Conservation (phyloP, 2,329 filamentous ascomycete species). For the Botrytis cinerea region DNA sequence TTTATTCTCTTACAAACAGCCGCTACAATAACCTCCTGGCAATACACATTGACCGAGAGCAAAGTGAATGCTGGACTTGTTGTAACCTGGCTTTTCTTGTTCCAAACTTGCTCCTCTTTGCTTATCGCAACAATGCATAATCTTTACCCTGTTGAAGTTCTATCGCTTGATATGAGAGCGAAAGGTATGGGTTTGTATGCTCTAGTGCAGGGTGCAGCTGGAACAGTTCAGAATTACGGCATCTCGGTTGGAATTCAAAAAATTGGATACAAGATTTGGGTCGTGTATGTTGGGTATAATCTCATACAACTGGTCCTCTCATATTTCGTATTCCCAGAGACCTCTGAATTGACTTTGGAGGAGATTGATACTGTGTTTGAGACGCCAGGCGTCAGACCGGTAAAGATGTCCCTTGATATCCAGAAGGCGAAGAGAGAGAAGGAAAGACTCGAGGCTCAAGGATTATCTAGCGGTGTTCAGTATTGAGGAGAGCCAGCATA, state of each 20-base stretch:
- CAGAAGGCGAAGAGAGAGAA: constrained; percentile 45
- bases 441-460: not conserved
- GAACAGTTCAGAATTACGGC: constrained; percentile 44
- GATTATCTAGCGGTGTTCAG: not conserved
- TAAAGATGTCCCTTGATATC: constrained; percentile 48
- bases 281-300: constrained; percentile 54
- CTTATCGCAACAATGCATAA: constrained; percentile 47
- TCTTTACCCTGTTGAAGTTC: constrained; percentile 41
- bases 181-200: constrained; percentile 41
- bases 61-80: constrained; percentile 45
- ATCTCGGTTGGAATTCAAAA: constrained; percentile 51
- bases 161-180: constrained; percentile 45
- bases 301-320: constrained; percentile 49
- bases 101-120: constrained; percentile 49
- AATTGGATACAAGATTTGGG: constrained; percentile 54
- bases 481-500: not conserved
- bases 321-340: constrained; percentile 66
- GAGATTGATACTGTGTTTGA: constrained; percentile 68
- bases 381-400: constrained; percentile 46
- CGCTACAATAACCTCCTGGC: constrained; percentile 52
- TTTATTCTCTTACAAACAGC: constrained; percentile 50
- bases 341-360: constrained; percentile 71
- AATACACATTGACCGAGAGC: constrained; percentile 40
- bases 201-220: constrained; percentile 38
- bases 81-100: constrained; percentile 51